A percentile compares a stretch with the other conserved stretches of the same genome.
phyloP scores from a whole-genome alignment of 1,284 basidiomycete species.

The Neotropicomus parvogracilis region DNA sequence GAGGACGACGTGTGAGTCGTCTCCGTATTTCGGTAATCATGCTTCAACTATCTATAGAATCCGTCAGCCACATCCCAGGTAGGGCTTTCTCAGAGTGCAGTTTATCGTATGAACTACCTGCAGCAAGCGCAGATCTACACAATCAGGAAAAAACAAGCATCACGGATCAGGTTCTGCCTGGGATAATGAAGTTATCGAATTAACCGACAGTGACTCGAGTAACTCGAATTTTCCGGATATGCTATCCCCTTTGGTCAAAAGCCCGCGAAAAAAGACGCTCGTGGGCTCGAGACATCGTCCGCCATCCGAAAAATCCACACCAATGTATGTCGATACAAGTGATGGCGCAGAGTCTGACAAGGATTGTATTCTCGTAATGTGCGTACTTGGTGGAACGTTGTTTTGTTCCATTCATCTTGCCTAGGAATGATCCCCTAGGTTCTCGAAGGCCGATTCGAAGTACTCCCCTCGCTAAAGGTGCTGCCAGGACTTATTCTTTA shows the following conservation, averaged over 20 bases:
- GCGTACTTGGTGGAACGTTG: constrained; percentile 20
- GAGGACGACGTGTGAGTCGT: constrained; percentile 36
- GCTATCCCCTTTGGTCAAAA: constrained; percentile 27
- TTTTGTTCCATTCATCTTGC: neutral
- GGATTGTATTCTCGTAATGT: constrained; percentile 48
- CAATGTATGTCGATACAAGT: constrained; percentile 32
- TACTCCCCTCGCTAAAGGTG: constrained; percentile 16
- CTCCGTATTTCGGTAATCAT: neutral
- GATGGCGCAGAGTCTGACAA: constrained; percentile 37
- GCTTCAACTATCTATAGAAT: constrained; percentile 8
- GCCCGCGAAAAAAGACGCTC: constrained; percentile 1
- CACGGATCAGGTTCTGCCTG: neutral
- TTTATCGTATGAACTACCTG: neutral
- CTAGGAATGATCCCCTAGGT: constrained; percentile 43
- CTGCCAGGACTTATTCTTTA: constrained; percentile 1
- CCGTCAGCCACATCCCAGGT: constrained; percentile 14
- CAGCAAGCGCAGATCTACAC: constrained; percentile 9
- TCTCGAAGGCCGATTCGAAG: constrained; percentile 44
- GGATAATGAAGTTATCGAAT: constrained; percentile 27
- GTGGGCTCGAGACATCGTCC: constrained; percentile 9
- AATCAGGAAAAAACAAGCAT: neutral
- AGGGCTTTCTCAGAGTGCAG: neutral
- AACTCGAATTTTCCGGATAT: constrained; percentile 24
- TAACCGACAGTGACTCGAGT: constrained; percentile 32
- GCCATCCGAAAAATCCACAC: constrained; percentile 10